phyloP scores from a whole-genome alignment of 2,329 filamentous ascomycete genomes.

The Alternaria burnsii region DNA sequence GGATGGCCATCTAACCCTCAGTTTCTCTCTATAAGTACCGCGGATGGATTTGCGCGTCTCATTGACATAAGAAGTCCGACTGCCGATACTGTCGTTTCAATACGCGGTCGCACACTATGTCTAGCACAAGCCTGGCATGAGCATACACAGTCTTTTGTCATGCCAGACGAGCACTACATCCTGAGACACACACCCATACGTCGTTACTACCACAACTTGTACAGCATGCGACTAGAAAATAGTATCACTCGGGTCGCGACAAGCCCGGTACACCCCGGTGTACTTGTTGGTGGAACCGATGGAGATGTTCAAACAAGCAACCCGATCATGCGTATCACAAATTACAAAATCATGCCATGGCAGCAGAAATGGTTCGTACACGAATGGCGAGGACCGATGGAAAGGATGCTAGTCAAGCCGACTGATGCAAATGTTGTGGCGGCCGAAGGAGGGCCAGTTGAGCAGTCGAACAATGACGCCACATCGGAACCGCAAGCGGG shows the following conservation, averaged over 20 bases:
- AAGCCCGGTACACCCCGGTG: conserved; percentile 63
- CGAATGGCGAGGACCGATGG: conserved; percentile 59
- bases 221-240: conserved; percentile 48
- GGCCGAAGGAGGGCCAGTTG: conserved; percentile 7
- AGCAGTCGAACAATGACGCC: background rate
- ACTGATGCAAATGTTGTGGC: conserved; percentile 5
- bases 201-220: conserved; percentile 60
- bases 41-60: conserved; percentile 64
- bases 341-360: conserved; percentile 60
- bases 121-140: conserved; percentile 64
- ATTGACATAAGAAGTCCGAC: conserved; percentile 61
- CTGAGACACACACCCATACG: conserved; percentile 60
- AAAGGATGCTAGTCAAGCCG: conserved; percentile 14
- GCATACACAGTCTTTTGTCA: conserved; percentile 62
- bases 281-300: conserved; percentile 61
- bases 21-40: conserved; percentile 61
- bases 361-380: conserved; percentile 67
- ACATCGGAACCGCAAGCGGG: background rate
- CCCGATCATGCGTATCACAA: conserved; percentile 60
- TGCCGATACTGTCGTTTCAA: conserved; percentile 55
- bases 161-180: conserved; percentile 64
- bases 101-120: conserved; percentile 61
- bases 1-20: conserved; percentile 65
- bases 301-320: conserved; percentile 63
- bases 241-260: conserved; percentile 55